Percentiles rank a stretch among this genome's conserved stretches.
These are phyloP conservation scores for Tulasnella sp. DNA, from an alignment of 768 basidiomycete species.

Conservation along the genomic window DNA sequence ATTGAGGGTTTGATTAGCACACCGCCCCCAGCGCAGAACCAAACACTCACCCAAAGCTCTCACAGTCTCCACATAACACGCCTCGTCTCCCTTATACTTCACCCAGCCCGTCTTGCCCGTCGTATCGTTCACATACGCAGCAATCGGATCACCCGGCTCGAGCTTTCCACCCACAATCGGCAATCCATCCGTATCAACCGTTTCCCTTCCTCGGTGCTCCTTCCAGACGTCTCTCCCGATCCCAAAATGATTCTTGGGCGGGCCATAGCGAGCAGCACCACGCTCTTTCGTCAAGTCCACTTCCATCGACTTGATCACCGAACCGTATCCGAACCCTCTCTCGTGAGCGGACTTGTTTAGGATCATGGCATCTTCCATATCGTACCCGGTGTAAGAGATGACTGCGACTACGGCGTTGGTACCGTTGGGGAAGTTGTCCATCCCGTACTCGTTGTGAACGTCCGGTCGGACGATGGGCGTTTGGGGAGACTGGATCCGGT, in stretches of 20 bases:
- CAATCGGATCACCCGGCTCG: constrained; percentile 63
- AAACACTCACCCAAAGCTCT: constrained; percentile 63
- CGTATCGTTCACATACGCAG: constrained; percentile 81
- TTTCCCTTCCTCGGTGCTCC: constrained; percentile 40
- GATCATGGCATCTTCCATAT: constrained; percentile 99
- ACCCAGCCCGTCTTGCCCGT: constrained; percentile 73
- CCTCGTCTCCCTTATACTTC: constrained; percentile 96
- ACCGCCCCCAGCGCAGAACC: neutral
- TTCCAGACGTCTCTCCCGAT: constrained; percentile 55
- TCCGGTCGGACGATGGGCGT: constrained; percentile 88
- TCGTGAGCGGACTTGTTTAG: constrained; percentile 98
- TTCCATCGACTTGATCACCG: constrained; percentile 90
- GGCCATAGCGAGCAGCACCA: constrained; percentile 37
- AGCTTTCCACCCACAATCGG: constrained; percentile 69
- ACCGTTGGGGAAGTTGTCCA: constrained; percentile 98
- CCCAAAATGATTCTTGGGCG: constrained; percentile 83
- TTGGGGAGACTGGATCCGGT: constrained; percentile 91
- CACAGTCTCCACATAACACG: constrained; percentile 82
- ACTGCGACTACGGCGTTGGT: constrained; percentile 99
- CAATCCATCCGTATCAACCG: constrained; percentile 75
- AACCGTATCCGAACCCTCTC: constrained; percentile 93
- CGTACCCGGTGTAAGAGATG: constrained; percentile 98
- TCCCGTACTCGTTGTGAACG: constrained; percentile 88
- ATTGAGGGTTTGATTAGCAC: neutral
- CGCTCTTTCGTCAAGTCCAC: constrained; percentile 51